Conservation (phyloP, 441 rosid species). For the Melastoma candidum region DNA sequence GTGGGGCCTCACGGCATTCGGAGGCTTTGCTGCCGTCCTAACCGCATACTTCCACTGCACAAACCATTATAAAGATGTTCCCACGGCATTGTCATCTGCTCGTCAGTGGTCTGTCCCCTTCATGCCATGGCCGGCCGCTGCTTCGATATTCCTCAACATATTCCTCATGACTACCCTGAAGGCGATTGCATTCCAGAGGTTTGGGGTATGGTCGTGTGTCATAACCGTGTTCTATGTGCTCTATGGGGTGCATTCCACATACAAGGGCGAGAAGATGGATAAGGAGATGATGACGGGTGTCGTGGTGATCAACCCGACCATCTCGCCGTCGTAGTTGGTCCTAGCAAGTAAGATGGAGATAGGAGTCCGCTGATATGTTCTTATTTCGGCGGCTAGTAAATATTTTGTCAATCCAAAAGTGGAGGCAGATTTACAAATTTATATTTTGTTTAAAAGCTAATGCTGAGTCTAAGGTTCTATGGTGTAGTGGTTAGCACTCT, state of each 20-base stretch:
- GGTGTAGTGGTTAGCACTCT: no score
- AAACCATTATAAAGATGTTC: constrained; percentile 14
- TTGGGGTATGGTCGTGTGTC: constrained; percentile 64
- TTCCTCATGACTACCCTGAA: constrained; percentile 65
- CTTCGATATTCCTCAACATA: constrained; percentile 61
- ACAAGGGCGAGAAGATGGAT: constrained; percentile 63
- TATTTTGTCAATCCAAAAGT: no score
- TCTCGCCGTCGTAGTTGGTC: background rate
- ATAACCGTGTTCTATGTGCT: constrained; percentile 59
- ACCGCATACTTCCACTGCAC: constrained; percentile 37
- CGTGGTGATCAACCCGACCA: background rate
- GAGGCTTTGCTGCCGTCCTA: constrained; percentile 21
- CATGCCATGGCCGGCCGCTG: constrained; percentile 91
- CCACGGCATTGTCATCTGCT: constrained; percentile 6
- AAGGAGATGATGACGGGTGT: constrained; percentile 10
- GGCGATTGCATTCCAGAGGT: constrained; percentile 43
- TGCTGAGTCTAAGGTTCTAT: no score
- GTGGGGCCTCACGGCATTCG: constrained; percentile 46
- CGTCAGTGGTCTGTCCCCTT: constrained; percentile 62
- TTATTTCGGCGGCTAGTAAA: no score
- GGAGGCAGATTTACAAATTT: no score
- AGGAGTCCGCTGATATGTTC: no score
- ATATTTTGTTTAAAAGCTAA: no score
- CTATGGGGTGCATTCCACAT: constrained; percentile 83
- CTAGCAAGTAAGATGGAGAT: no score